A percentile compares a stretch with the other conserved stretches of the same genome.
Conservation (phyloP, 805 yeast genomes). For the Spathaspora passalidarum region DNA sequence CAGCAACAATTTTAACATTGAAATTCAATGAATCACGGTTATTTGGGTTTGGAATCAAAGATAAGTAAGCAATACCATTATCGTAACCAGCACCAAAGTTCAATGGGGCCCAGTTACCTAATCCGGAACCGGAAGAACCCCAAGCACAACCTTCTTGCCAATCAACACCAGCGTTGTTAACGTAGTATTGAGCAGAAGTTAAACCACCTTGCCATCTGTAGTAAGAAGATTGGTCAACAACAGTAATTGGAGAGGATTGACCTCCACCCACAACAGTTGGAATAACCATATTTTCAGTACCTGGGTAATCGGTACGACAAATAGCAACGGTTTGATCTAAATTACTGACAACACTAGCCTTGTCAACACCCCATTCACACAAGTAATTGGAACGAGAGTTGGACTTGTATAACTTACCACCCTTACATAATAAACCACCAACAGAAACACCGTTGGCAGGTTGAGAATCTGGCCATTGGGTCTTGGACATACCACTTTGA, state of each 20-base stretch:
- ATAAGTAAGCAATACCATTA: constrained; percentile 59
- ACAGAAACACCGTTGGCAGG: constrained; percentile 68
- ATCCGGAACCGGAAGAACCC: constrained; percentile 57
- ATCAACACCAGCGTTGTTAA: constrained; percentile 70
- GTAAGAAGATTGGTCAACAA: constrained; percentile 58
- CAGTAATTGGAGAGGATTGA: constrained; percentile 48
- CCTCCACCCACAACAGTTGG: constrained; percentile 65
- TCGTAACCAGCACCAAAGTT: constrained; percentile 74
- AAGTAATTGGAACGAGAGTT: constrained; percentile 49
- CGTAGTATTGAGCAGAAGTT: constrained; percentile 74
- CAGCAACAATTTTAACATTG: constrained; percentile 40
- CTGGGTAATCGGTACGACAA: constrained; percentile 80
- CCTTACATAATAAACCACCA: constrained; percentile 66
- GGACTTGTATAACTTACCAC: constrained; percentile 61
- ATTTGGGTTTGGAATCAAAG: constrained; percentile 78
- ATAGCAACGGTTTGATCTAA: constrained; percentile 54
- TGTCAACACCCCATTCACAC: constrained; percentile 62
- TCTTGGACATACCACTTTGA: constrained; percentile 77
- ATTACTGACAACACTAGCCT: constrained; percentile 53
- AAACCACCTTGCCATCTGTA: constrained; percentile 59
- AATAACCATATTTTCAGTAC: constrained; percentile 76
- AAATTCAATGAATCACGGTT: constrained; percentile 45
- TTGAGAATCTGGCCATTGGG: constrained; percentile 72
- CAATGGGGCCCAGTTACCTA: constrained; percentile 81
- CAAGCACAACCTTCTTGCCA: constrained; percentile 69